These are phyloP conservation scores for Cladophialophora exuberans DNA, from an alignment of 2,329 filamentous ascomycete species.

Conservation along the genomic window DNA sequence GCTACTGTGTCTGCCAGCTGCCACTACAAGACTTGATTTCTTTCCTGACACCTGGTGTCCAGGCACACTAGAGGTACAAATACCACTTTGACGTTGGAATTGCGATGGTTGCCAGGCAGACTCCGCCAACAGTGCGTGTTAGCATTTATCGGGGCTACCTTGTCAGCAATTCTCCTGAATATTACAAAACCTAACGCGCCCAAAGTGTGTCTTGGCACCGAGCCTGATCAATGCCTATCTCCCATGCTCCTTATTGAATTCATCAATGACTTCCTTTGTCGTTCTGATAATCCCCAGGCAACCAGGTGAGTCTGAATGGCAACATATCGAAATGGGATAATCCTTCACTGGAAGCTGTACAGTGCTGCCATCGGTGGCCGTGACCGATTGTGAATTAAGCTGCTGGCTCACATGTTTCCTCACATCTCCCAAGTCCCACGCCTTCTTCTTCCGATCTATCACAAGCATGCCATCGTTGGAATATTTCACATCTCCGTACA, in stretches of 20 bases:
- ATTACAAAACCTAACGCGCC: no score
- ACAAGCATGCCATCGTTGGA: constrained; percentile 54
- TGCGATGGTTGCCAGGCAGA: no score
- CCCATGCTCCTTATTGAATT: constrained; percentile 44
- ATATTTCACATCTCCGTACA: constrained; percentile 62
- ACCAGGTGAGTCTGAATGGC: constrained; percentile 53
- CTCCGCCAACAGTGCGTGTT: no score
- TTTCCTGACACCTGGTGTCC: no score
- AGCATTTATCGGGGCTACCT: no score
- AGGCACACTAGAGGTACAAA: no score
- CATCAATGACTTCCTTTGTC: constrained; percentile 45
- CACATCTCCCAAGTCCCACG: constrained; percentile 46
- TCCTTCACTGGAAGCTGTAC: constrained; percentile 46
- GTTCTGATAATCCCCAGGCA: constrained; percentile 50
- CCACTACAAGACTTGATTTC: no score
- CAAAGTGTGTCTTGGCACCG: background rate
- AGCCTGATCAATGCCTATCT: constrained; percentile 15
- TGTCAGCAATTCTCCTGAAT: no score
- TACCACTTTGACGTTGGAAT: no score
- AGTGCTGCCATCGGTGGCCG: constrained; percentile 45
- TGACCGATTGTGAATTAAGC: constrained; percentile 46
- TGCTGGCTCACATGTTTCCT: constrained; percentile 48
- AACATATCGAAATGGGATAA: constrained; percentile 50
- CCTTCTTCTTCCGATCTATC: constrained; percentile 63
- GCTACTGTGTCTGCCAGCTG: no score